Conservation (phyloP, 805 yeast genomes). For the Wickerhamiella dianesei region DNA sequence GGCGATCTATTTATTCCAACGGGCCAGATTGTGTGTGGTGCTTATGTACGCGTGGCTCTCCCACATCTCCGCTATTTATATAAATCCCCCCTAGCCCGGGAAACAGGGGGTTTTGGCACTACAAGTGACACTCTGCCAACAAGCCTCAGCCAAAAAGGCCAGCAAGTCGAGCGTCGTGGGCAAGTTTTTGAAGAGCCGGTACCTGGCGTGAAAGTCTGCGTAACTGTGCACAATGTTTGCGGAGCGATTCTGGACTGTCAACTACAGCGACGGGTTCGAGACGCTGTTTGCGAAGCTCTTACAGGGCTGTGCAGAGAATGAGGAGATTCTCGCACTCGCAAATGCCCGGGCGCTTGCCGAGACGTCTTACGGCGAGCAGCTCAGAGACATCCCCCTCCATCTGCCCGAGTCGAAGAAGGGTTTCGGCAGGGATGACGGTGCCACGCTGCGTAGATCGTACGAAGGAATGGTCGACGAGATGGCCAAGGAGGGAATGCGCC, state of each 20-base stretch:
- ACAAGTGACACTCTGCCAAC: no score
- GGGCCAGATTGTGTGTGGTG: not conserved
- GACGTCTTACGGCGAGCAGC: slow-evolving; percentile 44
- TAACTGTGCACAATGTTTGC: slow-evolving; percentile 9
- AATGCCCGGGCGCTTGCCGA: slow-evolving; percentile 63
- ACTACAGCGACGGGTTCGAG: slow-evolving; percentile 22
- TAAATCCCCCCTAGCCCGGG: no score
- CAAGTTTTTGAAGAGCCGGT: no score
- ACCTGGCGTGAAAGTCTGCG: no score
- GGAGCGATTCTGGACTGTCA: slow-evolving; percentile 20
- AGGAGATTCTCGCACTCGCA: slow-evolving; percentile 51
- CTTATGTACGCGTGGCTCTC: no score
- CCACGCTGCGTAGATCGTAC: slow-evolving; percentile 50
- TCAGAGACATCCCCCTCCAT: slow-evolving; percentile 30
- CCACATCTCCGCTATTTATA: no score
- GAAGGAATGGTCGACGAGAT: slow-evolving; percentile 43
- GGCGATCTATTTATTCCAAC: not conserved
- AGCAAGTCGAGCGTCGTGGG: no score
- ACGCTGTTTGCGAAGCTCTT: slow-evolving; percentile 27
- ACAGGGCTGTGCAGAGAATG: slow-evolving; percentile 56
- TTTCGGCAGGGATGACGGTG: slow-evolving; percentile 46
- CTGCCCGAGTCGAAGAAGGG: slow-evolving; percentile 31
- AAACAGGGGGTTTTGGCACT: no score
- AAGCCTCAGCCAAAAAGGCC: no score
- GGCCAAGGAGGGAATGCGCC: slow-evolving; percentile 44